A percentile compares a stretch with the other conserved stretches of the same genome.
phyloP scores from a whole-genome alignment of 345 rosid genomes.

The Mercurialis annua region DNA sequence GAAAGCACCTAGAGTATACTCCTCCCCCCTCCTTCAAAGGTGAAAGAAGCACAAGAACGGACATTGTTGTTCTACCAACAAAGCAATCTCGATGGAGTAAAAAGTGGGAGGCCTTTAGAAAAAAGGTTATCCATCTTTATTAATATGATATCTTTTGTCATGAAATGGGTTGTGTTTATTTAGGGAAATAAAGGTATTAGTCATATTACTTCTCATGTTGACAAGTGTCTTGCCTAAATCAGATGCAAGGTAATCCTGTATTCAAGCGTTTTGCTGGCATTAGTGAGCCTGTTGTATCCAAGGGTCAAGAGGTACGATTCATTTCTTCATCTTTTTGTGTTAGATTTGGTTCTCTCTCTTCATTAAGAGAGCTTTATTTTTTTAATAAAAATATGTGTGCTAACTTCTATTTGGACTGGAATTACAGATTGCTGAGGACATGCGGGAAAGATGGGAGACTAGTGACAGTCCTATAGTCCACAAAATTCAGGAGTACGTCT shows the following conservation, averaged over 20 bases:
- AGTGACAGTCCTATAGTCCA: slow-evolving; percentile 90
- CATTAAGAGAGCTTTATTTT: not conserved
- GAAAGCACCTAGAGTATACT: slow-evolving; percentile 78
- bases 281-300: slow-evolving; percentile 84
- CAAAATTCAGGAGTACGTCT: slow-evolving; percentile 90
- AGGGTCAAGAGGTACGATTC: slow-evolving; percentile 78
- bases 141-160: not conserved
- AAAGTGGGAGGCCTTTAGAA: slow-evolving; percentile 65
- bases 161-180: not conserved
- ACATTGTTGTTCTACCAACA: slow-evolving; percentile 55
- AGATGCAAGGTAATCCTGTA: slow-evolving; percentile 74
- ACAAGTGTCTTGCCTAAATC: slow-evolving; percentile 7
- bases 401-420: slow-evolving; percentile 19
- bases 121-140: slow-evolving; percentile 40
- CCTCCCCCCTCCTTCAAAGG: slow-evolving; percentile 63
- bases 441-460: slow-evolving; percentile 96
- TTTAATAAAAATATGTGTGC: too few species aligned
- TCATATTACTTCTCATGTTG: slow-evolving; percentile 7
- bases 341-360: not conserved
- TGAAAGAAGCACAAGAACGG: slow-evolving; percentile 77
- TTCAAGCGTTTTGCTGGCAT: slow-evolving; percentile 62
- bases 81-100: slow-evolving; percentile 73
- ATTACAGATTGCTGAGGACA: slow-evolving; percentile 81
- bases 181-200: not conserved
- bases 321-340: not conserved